phyloP scores from a whole-genome alignment of 2,329 filamentous ascomycete species.

The Reticulascus tulasneorum region DNA sequence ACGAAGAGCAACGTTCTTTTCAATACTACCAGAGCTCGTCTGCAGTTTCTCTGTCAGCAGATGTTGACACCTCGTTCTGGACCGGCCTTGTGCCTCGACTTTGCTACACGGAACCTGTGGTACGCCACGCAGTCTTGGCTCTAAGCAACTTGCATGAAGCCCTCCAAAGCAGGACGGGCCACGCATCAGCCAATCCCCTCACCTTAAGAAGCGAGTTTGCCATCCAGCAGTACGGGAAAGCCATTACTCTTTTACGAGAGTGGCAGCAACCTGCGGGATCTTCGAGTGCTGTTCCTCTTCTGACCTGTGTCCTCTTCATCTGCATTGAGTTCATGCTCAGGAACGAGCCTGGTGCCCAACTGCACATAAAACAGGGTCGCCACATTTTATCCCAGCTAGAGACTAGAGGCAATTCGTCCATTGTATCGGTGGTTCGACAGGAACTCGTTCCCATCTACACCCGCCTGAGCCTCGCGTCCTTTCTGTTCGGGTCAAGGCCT shows the following conservation, averaged over 20 bases:
- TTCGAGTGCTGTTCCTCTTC: constrained; percentile 27
- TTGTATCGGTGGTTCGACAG: constrained; percentile 33
- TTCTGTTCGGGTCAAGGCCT: constrained; percentile 35
- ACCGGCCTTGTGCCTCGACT: constrained; percentile 40
- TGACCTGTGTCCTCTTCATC: constrained; percentile 47
- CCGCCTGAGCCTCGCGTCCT: constrained; percentile 35
- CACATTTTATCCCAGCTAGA: constrained; percentile 33
- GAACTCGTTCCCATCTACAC: constrained; percentile 41
- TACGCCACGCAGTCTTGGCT: constrained; percentile 46
- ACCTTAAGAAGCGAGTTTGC: constrained; percentile 33
- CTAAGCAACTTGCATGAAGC: constrained; percentile 43
- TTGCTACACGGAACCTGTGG: constrained; percentile 38
- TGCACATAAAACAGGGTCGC: constrained; percentile 40
- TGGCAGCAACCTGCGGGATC: constrained; percentile 21
- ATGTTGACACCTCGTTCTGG: constrained; percentile 40
- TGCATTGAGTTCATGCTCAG: constrained; percentile 52
- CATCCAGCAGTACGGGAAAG: constrained; percentile 44
- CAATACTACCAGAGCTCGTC: constrained; percentile 30
- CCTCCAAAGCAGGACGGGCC: constrained; percentile 9
- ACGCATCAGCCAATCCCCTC: not conserved
- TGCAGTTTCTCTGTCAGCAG: constrained; percentile 32
- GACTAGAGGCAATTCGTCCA: constrained; percentile 16
- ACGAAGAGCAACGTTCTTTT: constrained; percentile 23
- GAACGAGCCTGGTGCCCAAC: constrained; percentile 40
- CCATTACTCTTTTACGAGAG: constrained; percentile 38